Base-by-base conservation (phyloP, 768 basidiomycete genomes). In the Amyloporia xantha region DNA sequence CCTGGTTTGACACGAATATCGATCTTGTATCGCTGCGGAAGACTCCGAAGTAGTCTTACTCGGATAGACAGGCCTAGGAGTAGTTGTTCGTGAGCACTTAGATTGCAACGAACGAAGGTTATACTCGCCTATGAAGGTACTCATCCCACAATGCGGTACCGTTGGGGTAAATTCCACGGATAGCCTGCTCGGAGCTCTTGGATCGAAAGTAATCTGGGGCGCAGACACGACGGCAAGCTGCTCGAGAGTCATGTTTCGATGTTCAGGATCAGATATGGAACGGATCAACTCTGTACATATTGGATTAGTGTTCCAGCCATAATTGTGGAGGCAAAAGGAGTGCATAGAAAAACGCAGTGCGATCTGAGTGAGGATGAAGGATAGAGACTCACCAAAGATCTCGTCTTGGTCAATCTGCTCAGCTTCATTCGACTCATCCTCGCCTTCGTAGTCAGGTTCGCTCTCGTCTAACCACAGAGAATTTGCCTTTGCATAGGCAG, bases 111-210 rank as follows among this genome's bases (percentile, higher is more conserved):
- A n/a, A n/a, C n/a, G n/a, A n/a, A n/a, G n/a, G n/a, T n/a, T n/a
- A n/a, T n/a, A 62, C 76, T 50, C 56, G 88, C 94, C 95, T 49
- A 99, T 98, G 44, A 97, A 71, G 2, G 94, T 97, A 9, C 92
- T 94, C 91, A 93, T 92, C 42, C 92, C 92, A 54, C 95, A 98
- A 61, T 97, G 94, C 9, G 96, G 95, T 13, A 96, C 91, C 0
- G 96, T 98, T 3, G 96, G 95, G 4, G 96, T 98, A 61, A 98
- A 94, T 62, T 95, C 92, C 54, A 99, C 84, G 28, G 78, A 71
- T 44, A 99, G 73, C 45, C 76, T 75, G 54, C 92, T 86, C n/a
- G 57, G 51, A 68, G 72, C 39, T 54, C 68, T 58, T 10, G 65
- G 66, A 4, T 67, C 62, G 33, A 86, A 68, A 11, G 70, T 68